Evolutionary conservation across 129 eudicot genomes (phyloP).

Genomic region (Oenanthe sinensis): DNA sequence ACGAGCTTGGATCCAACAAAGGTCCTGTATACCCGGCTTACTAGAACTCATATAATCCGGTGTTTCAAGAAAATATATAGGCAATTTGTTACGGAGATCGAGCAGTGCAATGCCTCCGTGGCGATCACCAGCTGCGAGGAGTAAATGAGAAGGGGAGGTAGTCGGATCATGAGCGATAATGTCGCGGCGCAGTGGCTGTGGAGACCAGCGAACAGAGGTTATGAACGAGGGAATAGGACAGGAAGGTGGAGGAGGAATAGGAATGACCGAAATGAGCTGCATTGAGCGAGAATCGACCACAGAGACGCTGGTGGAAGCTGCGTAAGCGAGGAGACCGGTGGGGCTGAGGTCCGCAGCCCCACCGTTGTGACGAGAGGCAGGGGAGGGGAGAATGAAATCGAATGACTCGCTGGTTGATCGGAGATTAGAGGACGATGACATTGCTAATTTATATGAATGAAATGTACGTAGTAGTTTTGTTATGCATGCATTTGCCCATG

Average conservation of each 20-base stretch:
- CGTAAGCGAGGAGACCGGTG: slow-evolving; percentile 64
- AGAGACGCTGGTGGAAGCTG: slow-evolving; percentile 68
- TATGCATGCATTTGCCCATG: not conserved
- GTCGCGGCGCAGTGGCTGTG: slow-evolving; percentile 49
- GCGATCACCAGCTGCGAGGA: slow-evolving; percentile 87
- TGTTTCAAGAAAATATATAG: slow-evolving; percentile 41
- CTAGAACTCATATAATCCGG: slow-evolving; percentile 21
- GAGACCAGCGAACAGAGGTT: slow-evolving; percentile 84
- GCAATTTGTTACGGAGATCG: slow-evolving; percentile 44
- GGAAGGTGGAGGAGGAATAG: slow-evolving; percentile 55
- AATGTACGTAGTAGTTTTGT: not conserved
- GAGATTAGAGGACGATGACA: slow-evolving; percentile 15
- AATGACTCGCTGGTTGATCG: slow-evolving; percentile 24
- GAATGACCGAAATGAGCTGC: slow-evolving; percentile 63
- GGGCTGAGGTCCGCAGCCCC: slow-evolving; percentile 62
- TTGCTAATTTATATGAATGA: not conserved
- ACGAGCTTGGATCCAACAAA: slow-evolving; percentile 69
- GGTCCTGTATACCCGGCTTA: slow-evolving; percentile 63
- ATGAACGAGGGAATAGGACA: slow-evolving; percentile 60
- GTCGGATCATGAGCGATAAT: slow-evolving; percentile 39
- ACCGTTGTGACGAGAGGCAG: slow-evolving; percentile 78
- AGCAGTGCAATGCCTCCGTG: slow-evolving; percentile 76
- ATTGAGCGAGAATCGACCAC: slow-evolving; percentile 65
- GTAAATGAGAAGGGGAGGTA: slow-evolving; percentile 44
- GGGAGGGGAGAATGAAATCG: slow-evolving; percentile 74